Conservation (phyloP, 495 filamentous ascomycete species). For the Echria macrotheca region DNA sequence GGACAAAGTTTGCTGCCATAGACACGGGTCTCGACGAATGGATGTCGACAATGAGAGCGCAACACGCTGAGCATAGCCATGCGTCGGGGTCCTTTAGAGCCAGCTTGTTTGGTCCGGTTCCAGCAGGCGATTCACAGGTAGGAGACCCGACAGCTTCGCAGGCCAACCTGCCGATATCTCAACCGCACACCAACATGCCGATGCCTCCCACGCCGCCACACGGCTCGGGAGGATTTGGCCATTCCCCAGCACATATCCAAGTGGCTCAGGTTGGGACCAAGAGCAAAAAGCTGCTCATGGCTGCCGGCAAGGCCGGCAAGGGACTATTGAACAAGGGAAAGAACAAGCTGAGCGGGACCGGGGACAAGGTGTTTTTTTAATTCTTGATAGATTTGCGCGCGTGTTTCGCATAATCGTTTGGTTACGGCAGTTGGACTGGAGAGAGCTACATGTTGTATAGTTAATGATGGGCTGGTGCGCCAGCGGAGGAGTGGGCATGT, state of each 20-base stretch:
- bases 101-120: conserved; percentile 16
- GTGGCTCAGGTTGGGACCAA: conserved; percentile 63
- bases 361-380: conserved; percentile 74
- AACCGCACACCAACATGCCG: conserved; percentile 20
- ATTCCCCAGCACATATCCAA: conserved; percentile 41
- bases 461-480: not conserved
- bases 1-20: conserved; percentile 61
- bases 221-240: conserved; percentile 28
- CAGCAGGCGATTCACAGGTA: too few species aligned
- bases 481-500: too few species aligned
- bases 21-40: conserved; percentile 73
- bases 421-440: not conserved
- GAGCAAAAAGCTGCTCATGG: conserved; percentile 80
- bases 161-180: too few species aligned
- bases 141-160: too few species aligned
- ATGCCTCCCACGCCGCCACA: conserved; percentile 22
- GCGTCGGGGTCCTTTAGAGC: conserved; percentile 21
- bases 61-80: conserved; percentile 33
- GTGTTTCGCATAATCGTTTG: not conserved
- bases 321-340: conserved; percentile 81
- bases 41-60: conserved; percentile 47
- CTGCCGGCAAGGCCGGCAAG: conserved; percentile 78
- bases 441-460: not conserved
- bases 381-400: not conserved
- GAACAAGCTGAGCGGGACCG: conserved; percentile 64